These are phyloP conservation scores for Ciborinia camelliae DNA, from an alignment of 2,329 filamentous ascomycete species.

Conservation along the genomic window DNA sequence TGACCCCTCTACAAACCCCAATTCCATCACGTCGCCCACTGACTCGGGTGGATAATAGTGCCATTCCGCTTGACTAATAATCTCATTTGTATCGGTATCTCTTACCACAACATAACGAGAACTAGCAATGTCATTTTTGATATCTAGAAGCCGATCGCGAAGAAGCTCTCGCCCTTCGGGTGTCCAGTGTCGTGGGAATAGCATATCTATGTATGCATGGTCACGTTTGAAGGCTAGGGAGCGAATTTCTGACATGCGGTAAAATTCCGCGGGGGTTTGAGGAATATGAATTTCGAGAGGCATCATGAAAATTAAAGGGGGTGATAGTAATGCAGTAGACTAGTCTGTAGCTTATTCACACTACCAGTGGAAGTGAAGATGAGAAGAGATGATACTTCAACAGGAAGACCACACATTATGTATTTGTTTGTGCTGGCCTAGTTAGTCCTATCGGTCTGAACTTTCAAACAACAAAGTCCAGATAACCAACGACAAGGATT, in stretches of 20 bases:
- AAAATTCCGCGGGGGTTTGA: neutral
- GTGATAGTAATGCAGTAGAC: too few species aligned
- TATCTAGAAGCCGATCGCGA: neutral
- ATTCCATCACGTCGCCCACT: neutral
- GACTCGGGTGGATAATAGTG: neutral
- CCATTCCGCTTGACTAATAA: neutral
- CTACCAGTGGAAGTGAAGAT: too few species aligned
- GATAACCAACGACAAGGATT: too few species aligned
- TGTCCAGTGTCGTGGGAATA: neutral
- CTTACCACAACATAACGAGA: neutral
- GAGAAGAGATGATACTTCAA: too few species aligned
- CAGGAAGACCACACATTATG: too few species aligned
- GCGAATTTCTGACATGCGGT: neutral
- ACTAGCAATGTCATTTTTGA: neutral
- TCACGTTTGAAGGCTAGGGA: neutral
- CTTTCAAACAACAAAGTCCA: too few species aligned
- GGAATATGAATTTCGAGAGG: neutral
- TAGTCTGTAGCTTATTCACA: too few species aligned
- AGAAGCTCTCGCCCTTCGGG: neutral
- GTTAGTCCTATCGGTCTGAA: too few species aligned
- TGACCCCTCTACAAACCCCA: neutral
- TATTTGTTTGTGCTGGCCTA: too few species aligned
- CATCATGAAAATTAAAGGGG: neutral
- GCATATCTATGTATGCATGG: neutral
- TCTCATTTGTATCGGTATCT: neutral